Conservation (phyloP, 805 yeast species). For the Priceomyces fermenticarens region DNA sequence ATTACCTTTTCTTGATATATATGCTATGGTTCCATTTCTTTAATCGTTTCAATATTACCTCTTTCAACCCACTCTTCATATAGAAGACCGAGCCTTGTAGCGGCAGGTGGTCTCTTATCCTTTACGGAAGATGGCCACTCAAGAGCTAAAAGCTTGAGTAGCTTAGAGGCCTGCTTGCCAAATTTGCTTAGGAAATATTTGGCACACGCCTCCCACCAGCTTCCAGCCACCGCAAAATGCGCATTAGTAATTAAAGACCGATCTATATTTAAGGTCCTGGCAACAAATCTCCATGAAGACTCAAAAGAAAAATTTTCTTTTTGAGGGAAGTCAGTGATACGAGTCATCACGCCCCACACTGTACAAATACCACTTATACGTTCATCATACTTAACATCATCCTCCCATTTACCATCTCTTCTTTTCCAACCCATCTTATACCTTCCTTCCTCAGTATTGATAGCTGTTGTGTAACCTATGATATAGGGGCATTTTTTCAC, state of each 20-base stretch:
- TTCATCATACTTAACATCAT: constrained; percentile 72
- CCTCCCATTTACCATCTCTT: constrained; percentile 52
- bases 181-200: constrained; percentile 51
- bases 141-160: constrained; percentile 45
- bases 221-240: constrained; percentile 67
- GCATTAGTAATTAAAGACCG: constrained; percentile 52
- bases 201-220: constrained; percentile 93
- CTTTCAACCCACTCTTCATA: constrained; percentile 73
- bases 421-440: constrained; percentile 85
- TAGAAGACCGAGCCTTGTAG: constrained; percentile 69
- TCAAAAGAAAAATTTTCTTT: constrained; percentile 45
- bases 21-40: constrained; percentile 35
- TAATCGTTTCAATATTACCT: constrained; percentile 45
- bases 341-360: constrained; percentile 72
- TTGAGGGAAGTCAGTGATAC: constrained; percentile 23
- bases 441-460: constrained; percentile 82
- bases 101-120: constrained; percentile 64
- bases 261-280: constrained; percentile 65
- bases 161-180: constrained; percentile 68
- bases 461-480: constrained; percentile 73
- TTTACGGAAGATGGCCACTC: constrained; percentile 54
- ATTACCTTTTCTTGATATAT: constrained; percentile 3
- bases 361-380: constrained; percentile 84
- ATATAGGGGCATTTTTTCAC: constrained; percentile 89
- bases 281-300: constrained; percentile 65